Percentiles rank a stretch among this genome's conserved stretches.
phyloP scores from a whole-genome alignment of 1,139 yeast species.

The Candida mesenterica region DNA sequence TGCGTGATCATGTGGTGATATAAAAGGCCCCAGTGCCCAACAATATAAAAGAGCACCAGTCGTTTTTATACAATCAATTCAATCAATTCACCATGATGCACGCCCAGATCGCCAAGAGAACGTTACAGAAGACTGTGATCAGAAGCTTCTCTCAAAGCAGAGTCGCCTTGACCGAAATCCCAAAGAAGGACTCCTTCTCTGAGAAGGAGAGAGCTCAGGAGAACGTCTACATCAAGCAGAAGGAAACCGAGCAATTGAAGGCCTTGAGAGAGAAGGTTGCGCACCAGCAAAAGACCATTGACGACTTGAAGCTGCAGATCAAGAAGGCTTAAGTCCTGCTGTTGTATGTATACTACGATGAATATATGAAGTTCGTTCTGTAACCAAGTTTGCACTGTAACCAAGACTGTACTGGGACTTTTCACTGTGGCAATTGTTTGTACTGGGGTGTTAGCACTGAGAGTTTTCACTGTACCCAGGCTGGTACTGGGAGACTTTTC shows the following conservation, averaged over 20 bases:
- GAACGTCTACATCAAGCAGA: conserved; percentile 43
- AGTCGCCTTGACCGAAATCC: conserved; percentile 27
- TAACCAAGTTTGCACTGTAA: background rate
- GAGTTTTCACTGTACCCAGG: too few species aligned
- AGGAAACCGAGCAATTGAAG: conserved; percentile 50
- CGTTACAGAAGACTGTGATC: conserved; percentile 24
- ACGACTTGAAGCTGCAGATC: conserved; percentile 41
- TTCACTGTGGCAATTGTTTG: background rate
- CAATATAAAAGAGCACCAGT: background rate
- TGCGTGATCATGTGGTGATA: too few species aligned
- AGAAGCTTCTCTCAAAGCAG: conserved; percentile 43
- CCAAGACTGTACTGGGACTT: background rate
- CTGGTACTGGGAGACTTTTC: too few species aligned
- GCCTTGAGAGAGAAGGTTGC: conserved; percentile 46
- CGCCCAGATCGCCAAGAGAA: conserved; percentile 24
- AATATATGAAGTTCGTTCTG: conserved; percentile 1
- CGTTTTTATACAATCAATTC: background rate
- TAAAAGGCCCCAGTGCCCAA: too few species aligned
- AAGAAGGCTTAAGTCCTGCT: conserved; percentile 34
- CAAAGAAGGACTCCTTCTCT: conserved; percentile 31
- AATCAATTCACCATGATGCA: conserved; percentile 1
- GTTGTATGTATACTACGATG: background rate
- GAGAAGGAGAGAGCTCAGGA: conserved; percentile 50
- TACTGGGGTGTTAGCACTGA: too few species aligned
- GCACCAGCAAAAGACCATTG: conserved; percentile 45